Conservation (phyloP, 495 filamentous ascomycete species). For the Hypomontagnella monticulosa region DNA sequence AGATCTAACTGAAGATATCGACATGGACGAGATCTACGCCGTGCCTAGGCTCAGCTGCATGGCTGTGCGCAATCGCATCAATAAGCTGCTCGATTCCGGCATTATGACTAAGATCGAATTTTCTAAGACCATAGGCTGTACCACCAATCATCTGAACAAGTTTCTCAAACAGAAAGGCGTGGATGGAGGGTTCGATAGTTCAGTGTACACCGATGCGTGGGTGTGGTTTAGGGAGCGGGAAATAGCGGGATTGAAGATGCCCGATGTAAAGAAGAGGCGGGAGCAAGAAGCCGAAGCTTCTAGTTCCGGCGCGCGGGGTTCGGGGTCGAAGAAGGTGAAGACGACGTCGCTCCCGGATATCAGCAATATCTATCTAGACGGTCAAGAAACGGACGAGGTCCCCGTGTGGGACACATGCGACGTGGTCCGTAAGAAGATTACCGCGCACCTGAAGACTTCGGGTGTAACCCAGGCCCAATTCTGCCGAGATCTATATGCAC, state of each 20-base stretch:
- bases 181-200: slow-evolving; percentile 42
- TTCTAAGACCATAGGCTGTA: slow-evolving; percentile 48
- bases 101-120: slow-evolving; percentile 61
- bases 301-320: not conserved
- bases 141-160: slow-evolving; percentile 36
- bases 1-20: slow-evolving; percentile 20
- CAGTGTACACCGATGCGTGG: slow-evolving; percentile 45
- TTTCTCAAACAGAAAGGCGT: slow-evolving; percentile 53
- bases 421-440: slow-evolving; percentile 65
- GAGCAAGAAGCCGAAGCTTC: slow-evolving; percentile 24
- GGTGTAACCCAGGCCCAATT: slow-evolving; percentile 64
- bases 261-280: slow-evolving; percentile 44
- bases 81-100: slow-evolving; percentile 52
- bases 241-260: slow-evolving; percentile 42
- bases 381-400: slow-evolving; percentile 55
- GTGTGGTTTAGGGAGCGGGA: slow-evolving; percentile 51
- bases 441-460: slow-evolving; percentile 56
- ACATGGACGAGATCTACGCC: slow-evolving; percentile 11
- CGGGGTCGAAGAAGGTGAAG: not conserved
- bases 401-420: slow-evolving; percentile 65
- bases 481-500: slow-evolving; percentile 56
- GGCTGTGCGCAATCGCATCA: slow-evolving; percentile 56
- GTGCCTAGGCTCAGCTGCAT: slow-evolving; percentile 43
- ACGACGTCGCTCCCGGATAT: slow-evolving; percentile 43
- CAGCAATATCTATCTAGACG: slow-evolving; percentile 49